Base-by-base conservation (phyloP, 352 stramenopile species). In the Pythium brachiatum region DNA sequence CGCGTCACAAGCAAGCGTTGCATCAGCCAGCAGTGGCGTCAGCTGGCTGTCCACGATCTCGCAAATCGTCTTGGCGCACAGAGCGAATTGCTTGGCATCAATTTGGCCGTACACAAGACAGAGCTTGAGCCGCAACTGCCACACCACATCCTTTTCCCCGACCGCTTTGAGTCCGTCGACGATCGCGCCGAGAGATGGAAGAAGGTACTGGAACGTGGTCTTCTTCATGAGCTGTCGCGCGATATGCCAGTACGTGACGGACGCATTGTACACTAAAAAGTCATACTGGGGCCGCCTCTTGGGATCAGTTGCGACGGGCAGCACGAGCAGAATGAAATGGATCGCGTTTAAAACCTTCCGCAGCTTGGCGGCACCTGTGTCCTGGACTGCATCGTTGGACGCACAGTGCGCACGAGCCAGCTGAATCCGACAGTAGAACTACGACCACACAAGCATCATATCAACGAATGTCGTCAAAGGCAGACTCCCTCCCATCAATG, bases 201-300 rank as follows among this genome's bases (percentile, higher is more conserved):
- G 53, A 8, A 94, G 68, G 53, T 92, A 90, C 64, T 90, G 82
- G 26, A 88, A 88, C 1, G 74, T 90, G 4, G 77, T 75, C 13
- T 71, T 68, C 55, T 94, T 94, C 76, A 97, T 92, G 26, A 96
- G 72, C 56, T 87, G 79, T 5, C 89, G 73, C 47, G 86, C 76
- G 50, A 97, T 79, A 20, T 84, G 82, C 90, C 90, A 97, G 54
- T 92, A 94, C 27, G 80, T 78, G 12, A 97, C 78, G 0, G 85
- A 96, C 12, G 86, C 86, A 55, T 97, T 97, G 84, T 97, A 97
- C 53, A 97, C 76, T 16, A 97, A 76, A 60, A 97, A 97, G 53
- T 95, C 80, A 72, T 97, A 97, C 12, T 69, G 64, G 12, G 81
- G 79, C 0, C 86, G 79, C 7, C 86, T 85, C 18, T 64, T 72